A percentile compares a stretch with the other conserved stretches of the same genome.
phyloP scores from a whole-genome alignment of 2,329 filamentous ascomycete species.

The Lecanicillium sp. region DNA sequence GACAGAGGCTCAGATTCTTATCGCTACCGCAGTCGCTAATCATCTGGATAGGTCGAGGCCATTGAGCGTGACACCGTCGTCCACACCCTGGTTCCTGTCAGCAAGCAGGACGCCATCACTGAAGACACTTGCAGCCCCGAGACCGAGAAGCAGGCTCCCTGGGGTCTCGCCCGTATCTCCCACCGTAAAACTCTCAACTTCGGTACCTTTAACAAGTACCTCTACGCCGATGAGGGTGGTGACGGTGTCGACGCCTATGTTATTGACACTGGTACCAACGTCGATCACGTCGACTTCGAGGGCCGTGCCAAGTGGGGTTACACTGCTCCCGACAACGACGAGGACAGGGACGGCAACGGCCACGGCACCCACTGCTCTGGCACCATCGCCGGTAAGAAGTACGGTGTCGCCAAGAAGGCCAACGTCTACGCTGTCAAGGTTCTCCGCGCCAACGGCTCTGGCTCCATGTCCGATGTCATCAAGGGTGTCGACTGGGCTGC shows the following conservation, averaged over 20 bases:
- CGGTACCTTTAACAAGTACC: slow-evolving; percentile 95
- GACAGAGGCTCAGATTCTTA: background rate
- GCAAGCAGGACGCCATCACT: slow-evolving; percentile 31
- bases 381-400: slow-evolving; percentile 96
- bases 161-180: slow-evolving; percentile 97
- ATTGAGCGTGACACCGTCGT: slow-evolving; percentile 94
- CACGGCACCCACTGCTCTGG: slow-evolving; percentile 99
- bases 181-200: slow-evolving; percentile 85
- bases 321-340: slow-evolving; percentile 82
- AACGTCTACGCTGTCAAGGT: slow-evolving; percentile 97
- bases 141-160: slow-evolving; percentile 89
- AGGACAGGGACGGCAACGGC: slow-evolving; percentile 89
- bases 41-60: slow-evolving; percentile 70
- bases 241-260: slow-evolving; percentile 99
- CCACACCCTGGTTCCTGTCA: slow-evolving; percentile 61
- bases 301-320: slow-evolving; percentile 94
- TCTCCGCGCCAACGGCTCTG: slow-evolving; percentile 91
- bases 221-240: slow-evolving; percentile 82
- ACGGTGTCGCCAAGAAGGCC: slow-evolving; percentile 99
- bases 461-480: slow-evolving; percentile 97
- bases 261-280: slow-evolving; percentile 95
- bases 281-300: slow-evolving; percentile 92
- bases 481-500: slow-evolving; percentile 97
- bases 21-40: slow-evolving; percentile 12
- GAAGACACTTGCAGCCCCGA: slow-evolving; percentile 46